Base-by-base conservation (phyloP, 106 monocot species). In the Dendrobium catenatum region DNA sequence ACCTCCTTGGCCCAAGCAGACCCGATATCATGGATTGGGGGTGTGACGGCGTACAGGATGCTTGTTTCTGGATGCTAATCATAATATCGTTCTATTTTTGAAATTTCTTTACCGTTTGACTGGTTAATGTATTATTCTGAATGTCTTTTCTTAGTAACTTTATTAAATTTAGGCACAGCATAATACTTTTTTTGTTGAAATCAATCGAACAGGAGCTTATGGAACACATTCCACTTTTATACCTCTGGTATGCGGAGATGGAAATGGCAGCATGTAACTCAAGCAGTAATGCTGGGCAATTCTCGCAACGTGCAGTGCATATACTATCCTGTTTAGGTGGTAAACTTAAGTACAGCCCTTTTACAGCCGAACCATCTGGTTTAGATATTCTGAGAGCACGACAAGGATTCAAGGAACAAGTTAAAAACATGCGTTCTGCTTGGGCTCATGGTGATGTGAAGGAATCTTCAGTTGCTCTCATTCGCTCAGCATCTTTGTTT, bases 211-310 rank as follows among this genome's bases (percentile, higher is more conserved):
- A 91, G 96, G 97, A 86, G 79, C 83, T 89, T 48, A 83, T 79
- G 24, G 89, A 88, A 79, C 89, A 88, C 73, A 61, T 61, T 72
- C 86, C 94, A 24, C 80, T 91, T 72, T 82, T 98, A 9, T 98
- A 83, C 81, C 81, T 98, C 10, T 98, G 97, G 94, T 98, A 98
- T 86, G 92, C 97, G 18, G 92, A 98, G 80, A 88, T 89, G 89
- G 94, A 94, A 78, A 58, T 93, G 73, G 80, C 81, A 66, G 83
- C 76, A 9, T 79, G 51, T 77, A 46, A 59, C 37, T 84, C 88
- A 24, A 40, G 70, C 44, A 82, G 77, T 56, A 81, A 56, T 41
- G 27, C 80, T 73, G 92, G 87, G 33, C 78, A 56, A 31, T 85
- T 76, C 4, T 18, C 29, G 42, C 75, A 87, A 77, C 92, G 89